A percentile compares a stretch with the other conserved stretches of the same genome.
Evolutionary conservation across 73 alveolate species (phyloP).

Genomic region (Symbiodinium pilosum): DNA sequence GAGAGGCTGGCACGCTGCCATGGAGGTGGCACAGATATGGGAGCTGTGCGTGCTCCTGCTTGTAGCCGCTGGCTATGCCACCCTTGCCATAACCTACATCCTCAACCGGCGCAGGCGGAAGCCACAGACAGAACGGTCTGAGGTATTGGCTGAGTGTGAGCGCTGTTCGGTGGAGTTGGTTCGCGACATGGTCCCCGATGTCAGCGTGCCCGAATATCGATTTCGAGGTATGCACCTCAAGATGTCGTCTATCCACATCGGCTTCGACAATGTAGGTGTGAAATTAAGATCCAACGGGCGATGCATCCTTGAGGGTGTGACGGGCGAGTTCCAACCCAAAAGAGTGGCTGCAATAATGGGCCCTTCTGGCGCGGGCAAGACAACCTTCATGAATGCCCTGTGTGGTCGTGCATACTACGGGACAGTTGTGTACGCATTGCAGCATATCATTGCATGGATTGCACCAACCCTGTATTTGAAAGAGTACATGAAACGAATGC

Average conservation of each 20-base stretch:
- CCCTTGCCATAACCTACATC: not conserved
- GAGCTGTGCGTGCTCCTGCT: conserved; percentile 25
- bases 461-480: no score
- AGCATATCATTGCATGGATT: no score
- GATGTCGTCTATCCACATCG: conserved; percentile 45
- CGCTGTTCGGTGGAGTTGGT: conserved; percentile 69
- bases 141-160: conserved; percentile 51
- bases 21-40: not conserved
- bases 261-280: conserved; percentile 18
- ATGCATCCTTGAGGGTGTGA: conserved; percentile 10
- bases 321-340: conserved; percentile 49
- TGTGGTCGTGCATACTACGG: conserved; percentile 88
- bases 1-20: not conserved
- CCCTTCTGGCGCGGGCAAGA: conserved; percentile 71
- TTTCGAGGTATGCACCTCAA: conserved; percentile 82
- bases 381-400: conserved; percentile 88
- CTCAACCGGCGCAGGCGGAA: conserved; percentile 34
- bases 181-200: conserved; percentile 39
- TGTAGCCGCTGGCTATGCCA: conserved; percentile 23
- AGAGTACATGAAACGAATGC: no score
- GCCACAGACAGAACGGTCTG: not conserved
- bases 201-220: conserved; percentile 38
- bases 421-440: not conserved
- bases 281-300: not conserved
- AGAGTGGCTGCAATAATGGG: conserved; percentile 87